Conservation (phyloP, 208 protist genomes). For the Strigomonas culicis region DNA sequence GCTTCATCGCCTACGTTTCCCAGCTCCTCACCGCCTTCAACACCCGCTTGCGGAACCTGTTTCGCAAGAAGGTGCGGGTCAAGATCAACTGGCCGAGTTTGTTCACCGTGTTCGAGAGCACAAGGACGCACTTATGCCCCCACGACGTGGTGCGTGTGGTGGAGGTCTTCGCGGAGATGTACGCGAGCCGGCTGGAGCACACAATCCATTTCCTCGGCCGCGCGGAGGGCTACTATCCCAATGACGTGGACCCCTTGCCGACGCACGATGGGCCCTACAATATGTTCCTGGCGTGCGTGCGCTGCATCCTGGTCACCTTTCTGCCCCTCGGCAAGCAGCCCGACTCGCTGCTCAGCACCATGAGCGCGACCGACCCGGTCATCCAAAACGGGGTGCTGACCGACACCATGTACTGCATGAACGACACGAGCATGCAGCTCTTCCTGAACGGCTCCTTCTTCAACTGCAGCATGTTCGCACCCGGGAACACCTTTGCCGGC, state of each 20-base stretch:
- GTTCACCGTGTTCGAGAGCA: constrained; percentile 23
- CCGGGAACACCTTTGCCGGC: too few species aligned
- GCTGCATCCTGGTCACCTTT: constrained; percentile 53
- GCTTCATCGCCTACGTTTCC: constrained; percentile 51
- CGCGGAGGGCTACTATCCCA: constrained; percentile 11
- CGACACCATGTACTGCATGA: constrained; percentile 30
- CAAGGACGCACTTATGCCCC: constrained; percentile 15
- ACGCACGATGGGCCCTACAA: constrained; percentile 20
- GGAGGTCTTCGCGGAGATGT: constrained; percentile 31
- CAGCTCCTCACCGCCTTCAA: constrained; percentile 36
- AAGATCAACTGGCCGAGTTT: constrained; percentile 66
- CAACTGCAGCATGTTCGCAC: too few species aligned
- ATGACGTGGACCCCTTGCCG: constrained; percentile 13
- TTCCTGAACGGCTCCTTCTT: too few species aligned
- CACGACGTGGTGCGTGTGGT: constrained; percentile 47
- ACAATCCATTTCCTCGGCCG: constrained; percentile 35
- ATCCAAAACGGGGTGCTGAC: constrained; percentile 29
- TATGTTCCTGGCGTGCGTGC: constrained; percentile 48
- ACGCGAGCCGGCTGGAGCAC: constrained; percentile 46
- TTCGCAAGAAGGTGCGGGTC: constrained; percentile 45
- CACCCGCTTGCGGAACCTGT: constrained; percentile 29
- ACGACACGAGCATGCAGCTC: neutral
- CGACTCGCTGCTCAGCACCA: neutral
- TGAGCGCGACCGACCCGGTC: constrained; percentile 13
- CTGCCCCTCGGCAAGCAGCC: constrained; percentile 6